Base-by-base conservation (phyloP, 164 flowering plant genomes). In the Umbellularia californica region DNA sequence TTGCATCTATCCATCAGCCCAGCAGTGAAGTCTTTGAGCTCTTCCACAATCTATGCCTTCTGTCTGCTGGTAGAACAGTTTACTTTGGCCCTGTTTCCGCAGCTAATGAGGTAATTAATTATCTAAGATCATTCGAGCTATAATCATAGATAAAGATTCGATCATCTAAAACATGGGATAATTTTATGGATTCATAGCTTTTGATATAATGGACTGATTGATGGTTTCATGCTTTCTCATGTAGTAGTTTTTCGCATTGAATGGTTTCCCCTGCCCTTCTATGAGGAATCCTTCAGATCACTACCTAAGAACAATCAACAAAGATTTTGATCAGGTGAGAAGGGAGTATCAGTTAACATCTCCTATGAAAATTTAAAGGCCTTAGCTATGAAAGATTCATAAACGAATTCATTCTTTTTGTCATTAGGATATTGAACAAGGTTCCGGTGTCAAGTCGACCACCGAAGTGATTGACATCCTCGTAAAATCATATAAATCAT, bases 221-320 rank as follows among this genome's bases (percentile, higher is more conserved):
- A 7, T 14, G 19, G 58, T 30, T 3, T 51, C 10, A 41, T 9
- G 47, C 47, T 41, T 41, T 41, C 47, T 5, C 10, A 7, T 41
- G 47, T 41, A 75, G 82, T 28, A 93, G 96, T 87, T 91, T 71
- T 93, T 90, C 52, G 80, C 90, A 10, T 15, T 20, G 35, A 88
- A 80, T 85, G 98, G 93, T 2, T 90, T 90, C 70, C 89, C 91
- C 9, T 91, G 93, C 82, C 93, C 98, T 3, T 77, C 75, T 71
- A 82, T 84, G 68, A 84, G 84, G 69, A 93, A 90, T 63, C 98
- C 98, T 6, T 87, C 96, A 0, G 98, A 91, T 84, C 96, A 93
- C 76, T 93, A 64, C 74, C 93, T 93, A 11, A 82, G 79, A 80
- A 88, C 86, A 13, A 87, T 93, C 72, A 93, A 93, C 85, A 87